Conservation (phyloP, 116 monocot genomes). For the Phalaenopsis hybrid region DNA sequence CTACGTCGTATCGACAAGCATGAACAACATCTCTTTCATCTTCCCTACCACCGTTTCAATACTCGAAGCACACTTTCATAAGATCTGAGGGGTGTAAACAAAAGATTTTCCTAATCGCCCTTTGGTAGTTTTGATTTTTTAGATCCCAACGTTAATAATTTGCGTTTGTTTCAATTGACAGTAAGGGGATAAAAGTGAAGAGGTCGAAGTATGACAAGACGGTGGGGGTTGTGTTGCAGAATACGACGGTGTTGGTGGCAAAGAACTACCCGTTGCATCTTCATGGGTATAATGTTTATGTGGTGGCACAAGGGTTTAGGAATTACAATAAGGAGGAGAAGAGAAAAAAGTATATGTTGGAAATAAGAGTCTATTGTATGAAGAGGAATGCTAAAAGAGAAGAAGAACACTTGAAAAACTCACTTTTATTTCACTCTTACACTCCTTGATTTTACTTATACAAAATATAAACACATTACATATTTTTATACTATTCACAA, state of each 20-base stretch:
- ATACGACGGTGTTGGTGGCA: slow-evolving; percentile 18
- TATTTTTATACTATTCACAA: too few relatives aligned
- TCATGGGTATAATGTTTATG: slow-evolving; percentile 55
- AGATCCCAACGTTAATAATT: neutral
- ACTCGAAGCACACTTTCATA: slow-evolving; percentile 41
- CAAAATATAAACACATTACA: too few relatives aligned
- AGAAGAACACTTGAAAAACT: too few relatives aligned
- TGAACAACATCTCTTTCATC: slow-evolving; percentile 69
- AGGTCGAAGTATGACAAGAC: slow-evolving; percentile 32
- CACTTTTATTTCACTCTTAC: too few relatives aligned
- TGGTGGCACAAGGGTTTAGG: slow-evolving; percentile 60
- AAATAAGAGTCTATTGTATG: too few relatives aligned
- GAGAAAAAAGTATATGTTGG: slow-evolving; percentile 18
- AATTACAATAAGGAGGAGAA: slow-evolving; percentile 28
- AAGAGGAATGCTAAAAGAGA: too few relatives aligned
- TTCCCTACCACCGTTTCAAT: slow-evolving; percentile 44
- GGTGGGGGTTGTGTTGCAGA: slow-evolving; percentile 57
- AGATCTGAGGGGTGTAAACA: slow-evolving; percentile 38
- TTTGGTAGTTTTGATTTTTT: slow-evolving; percentile 44
- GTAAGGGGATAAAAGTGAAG: slow-evolving; percentile 36
- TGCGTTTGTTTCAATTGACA: neutral
- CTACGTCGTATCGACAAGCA: slow-evolving; percentile 13
- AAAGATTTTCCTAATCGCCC: slow-evolving; percentile 56
- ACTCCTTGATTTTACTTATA: too few relatives aligned
- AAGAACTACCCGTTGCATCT: slow-evolving; percentile 64